Conservation (phyloP, 2,329 filamentous ascomycete genomes). For the Penicillium sp. region DNA sequence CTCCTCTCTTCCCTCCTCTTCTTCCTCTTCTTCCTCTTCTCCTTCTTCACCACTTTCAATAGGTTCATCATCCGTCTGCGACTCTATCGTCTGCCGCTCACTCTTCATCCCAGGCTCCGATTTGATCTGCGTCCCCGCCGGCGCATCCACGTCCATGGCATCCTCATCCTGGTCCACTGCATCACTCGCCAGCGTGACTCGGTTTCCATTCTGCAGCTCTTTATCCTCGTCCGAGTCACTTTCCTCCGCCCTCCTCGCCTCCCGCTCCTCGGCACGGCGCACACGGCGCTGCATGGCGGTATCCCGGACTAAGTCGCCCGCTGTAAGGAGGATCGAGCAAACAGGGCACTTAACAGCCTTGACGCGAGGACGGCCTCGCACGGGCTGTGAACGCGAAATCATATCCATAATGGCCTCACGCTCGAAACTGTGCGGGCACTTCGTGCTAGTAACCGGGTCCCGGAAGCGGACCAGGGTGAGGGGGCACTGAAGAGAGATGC, state of each 20-base stretch:
- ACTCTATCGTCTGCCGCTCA: constrained; percentile 2
- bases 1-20: no score
- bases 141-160: constrained; percentile 24
- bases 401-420: constrained; percentile 48
- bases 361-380: constrained; percentile 22
- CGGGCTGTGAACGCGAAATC: constrained; percentile 36
- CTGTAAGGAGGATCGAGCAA: constrained; percentile 41
- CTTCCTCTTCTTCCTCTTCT: no score
- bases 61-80: constrained; percentile 17
- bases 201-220: constrained; percentile 15
- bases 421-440: constrained; percentile 55
- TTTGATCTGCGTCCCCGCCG: constrained; percentile 12
- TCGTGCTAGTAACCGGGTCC: constrained; percentile 50
- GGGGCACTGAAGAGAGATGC: constrained; percentile 50
- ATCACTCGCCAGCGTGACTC: constrained; percentile 36
- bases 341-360: constrained; percentile 44
- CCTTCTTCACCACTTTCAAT: neutral
- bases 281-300: constrained; percentile 43
- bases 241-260: constrained; percentile 35
- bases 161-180: constrained; percentile 23
- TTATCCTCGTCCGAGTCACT: constrained; percentile 25
- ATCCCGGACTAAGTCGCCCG: constrained; percentile 43
- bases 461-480: constrained; percentile 49
- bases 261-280: constrained; percentile 33
- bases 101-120: constrained; percentile 13